Evolutionary conservation across 2,329 filamentous ascomycete species (phyloP), one percentile per base, ranked within the genome.

Genomic region (Stemphylium lycopersici): DNA sequence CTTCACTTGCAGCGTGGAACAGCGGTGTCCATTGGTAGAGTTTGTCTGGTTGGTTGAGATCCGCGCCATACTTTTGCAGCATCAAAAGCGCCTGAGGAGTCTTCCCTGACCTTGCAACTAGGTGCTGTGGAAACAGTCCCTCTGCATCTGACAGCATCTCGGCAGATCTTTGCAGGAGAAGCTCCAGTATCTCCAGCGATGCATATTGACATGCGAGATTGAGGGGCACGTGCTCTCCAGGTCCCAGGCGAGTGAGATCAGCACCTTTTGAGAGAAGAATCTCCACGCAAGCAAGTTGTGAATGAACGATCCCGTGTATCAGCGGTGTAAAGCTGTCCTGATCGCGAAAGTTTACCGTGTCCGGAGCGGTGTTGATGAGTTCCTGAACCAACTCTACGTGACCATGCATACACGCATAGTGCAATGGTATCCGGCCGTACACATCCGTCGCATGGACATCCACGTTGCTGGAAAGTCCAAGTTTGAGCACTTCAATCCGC

Each of bases 271-370:
- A 81, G 18, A 99, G 84, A 38, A 99, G 82, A 47, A 86, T 84
- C 71, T 91, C 83, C 2, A 96, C 92, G 71, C 91, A 96, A 43
- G 87, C 83, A 16, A 93, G 80, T 57, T 95, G 88, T 20, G 90
- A 88, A 68, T 96, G 92, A 48, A 96, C 93, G 59, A 98, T 97
- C 38, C 91, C 90, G 76, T 98, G 95, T 52, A 99, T 95, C 40
- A 99, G 79, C 0, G 95, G 93, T 0, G 93, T 98, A 74, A 96
- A 99, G 76, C 96, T 97, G 78, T 99, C 93, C 70, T 98, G 90
- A 69, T 99, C 95, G 70, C 93, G 93, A 36, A 89, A 81, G 71
- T 98, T 87, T 56, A 98, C 89, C 0, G 91, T 96, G 16, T 85
- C 81, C 4, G 86, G 84, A 41, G 89, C 87, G 18, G 85, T 85